phyloP scores from a whole-genome alignment of 2,329 filamentous ascomycete genomes.

The Sclerotinia spermophila region DNA sequence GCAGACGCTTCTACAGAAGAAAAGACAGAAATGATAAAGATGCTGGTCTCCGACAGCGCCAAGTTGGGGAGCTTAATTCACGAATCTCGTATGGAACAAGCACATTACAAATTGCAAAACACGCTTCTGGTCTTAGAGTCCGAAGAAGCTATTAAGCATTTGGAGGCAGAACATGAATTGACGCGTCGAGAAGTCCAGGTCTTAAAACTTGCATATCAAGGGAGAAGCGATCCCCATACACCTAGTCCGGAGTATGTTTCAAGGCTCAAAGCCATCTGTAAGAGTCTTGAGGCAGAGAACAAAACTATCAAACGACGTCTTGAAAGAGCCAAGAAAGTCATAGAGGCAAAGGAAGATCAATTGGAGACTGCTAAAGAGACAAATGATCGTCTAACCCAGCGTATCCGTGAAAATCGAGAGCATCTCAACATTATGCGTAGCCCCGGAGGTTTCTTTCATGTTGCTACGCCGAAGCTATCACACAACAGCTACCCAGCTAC shows the following conservation, averaged over 20 bases:
- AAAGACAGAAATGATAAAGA: slow-evolving; percentile 54
- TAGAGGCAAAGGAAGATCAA: slow-evolving; percentile 74
- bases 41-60: slow-evolving; percentile 53
- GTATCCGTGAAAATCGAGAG: slow-evolving; percentile 85
- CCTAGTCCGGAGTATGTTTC: slow-evolving; percentile 48
- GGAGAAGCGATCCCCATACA: slow-evolving; percentile 48
- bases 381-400: slow-evolving; percentile 70
- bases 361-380: slow-evolving; percentile 68
- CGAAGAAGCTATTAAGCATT: slow-evolving; percentile 78
- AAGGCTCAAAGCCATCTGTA: slow-evolving; percentile 63
- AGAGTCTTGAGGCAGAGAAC: slow-evolving; percentile 64
- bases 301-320: slow-evolving; percentile 60
- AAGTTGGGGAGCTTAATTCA: slow-evolving; percentile 48
- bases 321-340: slow-evolving; percentile 70
- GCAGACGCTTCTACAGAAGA: slow-evolving; percentile 52
- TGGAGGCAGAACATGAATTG: slow-evolving; percentile 89
- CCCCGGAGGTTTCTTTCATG: slow-evolving; percentile 65
- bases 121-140: slow-evolving; percentile 81
- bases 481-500: slow-evolving; percentile 39
- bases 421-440: slow-evolving; percentile 78
- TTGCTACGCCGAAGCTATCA: slow-evolving; percentile 54
- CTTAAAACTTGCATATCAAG: slow-evolving; percentile 66
- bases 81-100: slow-evolving; percentile 75
- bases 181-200: slow-evolving; percentile 84
- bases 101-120: slow-evolving; percentile 88